Base-by-base conservation (phyloP, 2,329 filamentous ascomycete genomes). In the Cyphellophora europaea region DNA sequence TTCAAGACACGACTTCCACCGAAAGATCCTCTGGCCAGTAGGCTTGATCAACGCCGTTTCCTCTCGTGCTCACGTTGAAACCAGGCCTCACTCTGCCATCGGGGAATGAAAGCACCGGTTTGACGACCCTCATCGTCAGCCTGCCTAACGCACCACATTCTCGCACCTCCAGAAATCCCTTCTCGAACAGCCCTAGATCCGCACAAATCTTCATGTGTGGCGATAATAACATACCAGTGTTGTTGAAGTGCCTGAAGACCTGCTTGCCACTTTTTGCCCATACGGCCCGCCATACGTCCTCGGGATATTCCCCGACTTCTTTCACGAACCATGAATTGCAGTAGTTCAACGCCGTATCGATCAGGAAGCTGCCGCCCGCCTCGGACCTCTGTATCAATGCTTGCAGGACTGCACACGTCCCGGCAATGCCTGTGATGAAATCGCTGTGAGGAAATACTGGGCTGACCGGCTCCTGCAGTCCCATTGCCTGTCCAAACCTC, bases 381-480 rank as follows among this genome's bases (percentile, higher is more conserved):
- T 66, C 74, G 0, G 77, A 71, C 19, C 80, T 67, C 47, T 71
- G 67, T 46, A 74, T 75, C 5, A 84, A 63, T 1, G 77, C 79
- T 0, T 67, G 66, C 19, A 84, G 54, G 0, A 77, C 78, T 3
- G 77, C 74, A 45, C 82, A 76, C 28, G 77, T 76, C 3, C 78
- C 79, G 60, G 82, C 77, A 49, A 76, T 81, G 18, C 79, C 79
- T 1, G 79, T 82, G 17, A 78, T 78, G 47, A 83, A 83, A 56
- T 72, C 55, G 55, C 62, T 62, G 52, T 71, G 71, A 2, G 67
- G 68, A 45, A 71, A 72, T 0, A 61, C 59, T 6, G 61, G 61
- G 1, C 62, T 56, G 5, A 61, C 51, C 2, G 60, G 59, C 12
- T 39, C 25, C 13, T 32, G 29, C 13, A 53, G 50, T 17, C 51